Evolutionary conservation across 257 asterid genomes (phyloP), one percentile per base, ranked within the genome.

Genomic region (Ehretia macrophylla): DNA sequence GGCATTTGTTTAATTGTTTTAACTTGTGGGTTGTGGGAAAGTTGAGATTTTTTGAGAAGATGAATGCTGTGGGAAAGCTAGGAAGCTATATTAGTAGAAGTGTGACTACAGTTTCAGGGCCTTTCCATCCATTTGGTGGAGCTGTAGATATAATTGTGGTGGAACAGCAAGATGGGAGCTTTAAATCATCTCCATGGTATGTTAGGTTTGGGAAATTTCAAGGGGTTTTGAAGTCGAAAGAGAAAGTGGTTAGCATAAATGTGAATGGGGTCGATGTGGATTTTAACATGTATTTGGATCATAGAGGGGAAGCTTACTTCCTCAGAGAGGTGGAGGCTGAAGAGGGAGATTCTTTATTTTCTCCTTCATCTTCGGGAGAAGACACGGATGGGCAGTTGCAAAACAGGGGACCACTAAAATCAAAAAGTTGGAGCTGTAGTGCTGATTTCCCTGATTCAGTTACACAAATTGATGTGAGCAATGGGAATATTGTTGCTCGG

Each of bases 81-180:
- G 95, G 99, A 57, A 78, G 96, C 81, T 89, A 81, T 69, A 84
- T 93, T 6, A 76, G 88, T 62, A 83, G 63, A 68, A 75, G 99
- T 18, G 96, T 83, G n/a, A 70, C 74, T 51, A 76, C 87, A 16
- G 96, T 87, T 11, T 89, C 99, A 8, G 97, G 90, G 12, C 87
- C 99, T 6, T 89, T 93, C 69, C 99, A 93, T 65, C 99, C 99
- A 5, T 93, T 93, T 73, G 97, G 99, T 52, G 99, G 99, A 47
- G 97, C 97, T 42, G 96, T 93, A 8, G 99, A 93, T 77, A 85
- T 93, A 44, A 85, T 93, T 17, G 90, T 85, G 61, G 99, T 93
- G 69, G 75, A 83, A 69, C 99, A 93, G 72, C 94, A 85, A 1
- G 99, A 93, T 59, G 96, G 97, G 38, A 89, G 83, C 67, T 89